Base-by-base conservation (phyloP, 495 filamentous ascomycete species). In the Penicillium dipodomyicola region DNA sequence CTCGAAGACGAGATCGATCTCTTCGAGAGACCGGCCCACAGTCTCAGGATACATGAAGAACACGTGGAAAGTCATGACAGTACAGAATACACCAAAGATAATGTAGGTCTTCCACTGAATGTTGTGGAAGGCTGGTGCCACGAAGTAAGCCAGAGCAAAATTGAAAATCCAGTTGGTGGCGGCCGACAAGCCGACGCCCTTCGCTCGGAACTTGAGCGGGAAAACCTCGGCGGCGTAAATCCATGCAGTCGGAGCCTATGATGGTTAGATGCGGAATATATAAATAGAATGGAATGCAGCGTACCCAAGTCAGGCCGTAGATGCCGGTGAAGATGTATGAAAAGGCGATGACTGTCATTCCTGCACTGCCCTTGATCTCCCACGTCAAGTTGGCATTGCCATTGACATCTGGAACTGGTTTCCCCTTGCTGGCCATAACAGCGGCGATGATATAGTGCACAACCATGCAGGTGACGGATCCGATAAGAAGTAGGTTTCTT, bases 111-210 rank as follows among this genome's bases (percentile, higher is more conserved):
- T 86, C 79, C 86, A 91, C 39, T 78, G 77, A 61, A 90, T 90
- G 67, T 88, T 89, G 54, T 79, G 72, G 68, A 92, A 88, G 0
- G 80, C 85, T 0, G 87, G 85, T 1, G 87, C 85, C 5, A 87
- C 80, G 67, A 90, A 90, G 64, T 87, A 78, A 5, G 83, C 86
- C 4, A 90, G 69, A 0, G 86, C 87, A 61, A 89, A 89, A 74
- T 89, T 89, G 77, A 89, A 90, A 15, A 88, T 77, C 87, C 87
- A 89, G 70, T 92, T 91, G 3, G 81, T 82, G 23, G 85, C 76
- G 0, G 86, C 82, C 0, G 86, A 82, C 22, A 89, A 72, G 10
- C 75, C 82, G 75, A 90, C 88, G 14, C 87, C 88, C 32, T 81
- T 86, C 14, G 86, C 88, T 17, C 88, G 83, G 15, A 86, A 89